phyloP scores from a whole-genome alignment of 2,329 filamentous ascomycete species.

The Triangularia setosa region DNA sequence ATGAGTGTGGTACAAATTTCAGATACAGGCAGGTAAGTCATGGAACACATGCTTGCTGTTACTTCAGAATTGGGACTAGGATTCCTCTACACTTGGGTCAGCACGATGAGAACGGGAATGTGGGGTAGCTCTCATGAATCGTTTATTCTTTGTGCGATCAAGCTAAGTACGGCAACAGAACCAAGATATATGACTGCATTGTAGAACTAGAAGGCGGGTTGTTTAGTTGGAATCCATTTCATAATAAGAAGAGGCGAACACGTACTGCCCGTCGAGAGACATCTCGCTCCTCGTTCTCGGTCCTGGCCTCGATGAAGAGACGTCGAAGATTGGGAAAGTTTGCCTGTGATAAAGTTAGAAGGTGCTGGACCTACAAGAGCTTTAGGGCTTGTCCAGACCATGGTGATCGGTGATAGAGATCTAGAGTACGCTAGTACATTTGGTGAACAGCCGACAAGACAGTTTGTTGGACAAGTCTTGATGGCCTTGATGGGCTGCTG shows the following conservation, averaged over 20 bases:
- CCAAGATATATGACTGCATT: conserved; percentile 96
- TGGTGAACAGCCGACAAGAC: neutral
- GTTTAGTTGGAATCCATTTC: conserved; percentile 8
- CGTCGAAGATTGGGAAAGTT: conserved; percentile 92
- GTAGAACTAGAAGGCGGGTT: conserved; percentile 72
- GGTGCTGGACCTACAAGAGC: neutral
- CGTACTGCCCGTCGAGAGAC: conserved; percentile 89
- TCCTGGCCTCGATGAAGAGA: conserved; percentile 90
- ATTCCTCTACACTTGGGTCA: neutral
- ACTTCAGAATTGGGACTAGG: neutral
- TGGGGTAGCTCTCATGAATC: conserved; percentile 28
- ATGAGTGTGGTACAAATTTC: no score
- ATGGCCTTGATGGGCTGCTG: neutral
- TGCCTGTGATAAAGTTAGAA: conserved; percentile 44
- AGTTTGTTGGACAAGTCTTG: neutral
- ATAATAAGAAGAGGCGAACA: conserved; percentile 33
- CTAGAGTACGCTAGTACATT: neutral
- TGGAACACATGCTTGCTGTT: neutral
- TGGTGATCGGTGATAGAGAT: neutral
- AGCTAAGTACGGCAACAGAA: conserved; percentile 88
- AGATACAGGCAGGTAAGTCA: neutral
- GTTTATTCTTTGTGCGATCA: conserved; percentile 84
- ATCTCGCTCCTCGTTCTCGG: conserved; percentile 88
- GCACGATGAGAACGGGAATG: neutral
- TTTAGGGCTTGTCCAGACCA: neutral